These are phyloP conservation scores for Suillus fuscotomentosus DNA, from an alignment of 768 basidiomycete species.

Conservation along the genomic window DNA sequence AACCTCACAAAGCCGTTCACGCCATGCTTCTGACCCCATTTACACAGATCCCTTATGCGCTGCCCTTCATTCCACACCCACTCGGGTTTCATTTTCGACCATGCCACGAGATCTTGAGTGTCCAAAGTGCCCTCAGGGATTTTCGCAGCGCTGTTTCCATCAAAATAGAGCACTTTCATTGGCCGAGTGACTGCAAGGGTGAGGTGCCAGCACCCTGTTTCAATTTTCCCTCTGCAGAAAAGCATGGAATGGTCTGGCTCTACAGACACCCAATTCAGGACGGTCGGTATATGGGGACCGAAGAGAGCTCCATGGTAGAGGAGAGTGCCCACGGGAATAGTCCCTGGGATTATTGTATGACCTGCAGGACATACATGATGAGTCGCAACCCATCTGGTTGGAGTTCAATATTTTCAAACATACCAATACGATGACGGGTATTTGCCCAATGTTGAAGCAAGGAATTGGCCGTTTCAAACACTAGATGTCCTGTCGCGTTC, in stretches of 20 bases:
- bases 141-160: slow-evolving; percentile 30
- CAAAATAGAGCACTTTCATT: slow-evolving; percentile 33
- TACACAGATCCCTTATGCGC: slow-evolving; percentile 29
- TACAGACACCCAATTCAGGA: slow-evolving; percentile 29
- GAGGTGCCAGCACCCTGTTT: slow-evolving; percentile 27
- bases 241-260: slow-evolving; percentile 38
- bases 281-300: slow-evolving; percentile 8
- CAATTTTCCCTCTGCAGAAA: slow-evolving; percentile 24
- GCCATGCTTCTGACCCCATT: slow-evolving; percentile 30
- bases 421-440: slow-evolving; percentile 35
- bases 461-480: slow-evolving; percentile 34
- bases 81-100: slow-evolving; percentile 25
- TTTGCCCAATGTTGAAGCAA: slow-evolving; percentile 40
- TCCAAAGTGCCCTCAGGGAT: slow-evolving; percentile 29
- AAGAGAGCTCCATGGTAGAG: slow-evolving; percentile 31
- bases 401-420: neutral
- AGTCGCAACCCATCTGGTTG: no score
- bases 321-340: slow-evolving; percentile 32
- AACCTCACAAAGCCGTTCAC: slow-evolving; percentile 36
- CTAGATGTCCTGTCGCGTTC: slow-evolving; percentile 30
- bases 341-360: slow-evolving; percentile 33
- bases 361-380: slow-evolving; percentile 11
- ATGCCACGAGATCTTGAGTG: slow-evolving; percentile 33
- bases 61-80: slow-evolving; percentile 18
- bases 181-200: slow-evolving; percentile 26